These are phyloP conservation scores for Arabis alpina DNA, from an alignment of 345 rosid genomes.

Conservation along the genomic window DNA sequence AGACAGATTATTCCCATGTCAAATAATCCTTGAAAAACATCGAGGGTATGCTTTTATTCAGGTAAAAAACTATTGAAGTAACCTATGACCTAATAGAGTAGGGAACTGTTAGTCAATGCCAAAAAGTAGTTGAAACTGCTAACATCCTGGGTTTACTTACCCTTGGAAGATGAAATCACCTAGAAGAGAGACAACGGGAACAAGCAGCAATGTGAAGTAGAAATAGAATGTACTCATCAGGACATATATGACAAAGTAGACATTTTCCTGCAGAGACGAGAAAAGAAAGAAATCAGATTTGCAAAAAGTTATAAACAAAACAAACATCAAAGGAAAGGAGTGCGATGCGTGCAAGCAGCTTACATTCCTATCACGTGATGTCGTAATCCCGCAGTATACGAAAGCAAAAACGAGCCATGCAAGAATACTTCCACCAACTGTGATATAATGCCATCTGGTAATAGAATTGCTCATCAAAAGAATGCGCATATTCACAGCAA, in stretches of 20 bases:
- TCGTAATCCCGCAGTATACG: conserved; percentile 69
- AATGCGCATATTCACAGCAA: conserved; percentile 91
- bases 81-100: background rate
- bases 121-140: background rate
- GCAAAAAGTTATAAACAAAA: background rate
- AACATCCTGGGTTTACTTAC: conserved; percentile 44
- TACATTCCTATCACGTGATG: conserved; percentile 53
- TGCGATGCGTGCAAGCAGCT: conserved; percentile 4
- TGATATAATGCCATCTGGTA: conserved; percentile 86
- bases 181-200: conserved; percentile 86
- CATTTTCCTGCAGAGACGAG: conserved; percentile 67
- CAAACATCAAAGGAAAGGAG: background rate
- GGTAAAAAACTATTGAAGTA: background rate
- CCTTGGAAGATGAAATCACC: conserved; percentile 93
- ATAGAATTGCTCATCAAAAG: conserved; percentile 94
- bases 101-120: background rate
- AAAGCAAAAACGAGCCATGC: conserved; percentile 85
- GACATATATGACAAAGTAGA: conserved; percentile 78
- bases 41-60: background rate
- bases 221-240: conserved; percentile 90
- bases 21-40: background rate
- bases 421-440: conserved; percentile 90
- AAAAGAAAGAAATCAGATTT: background rate
- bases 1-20: conserved; percentile 4
- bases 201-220: conserved; percentile 75